Conservation (phyloP, 495 filamentous ascomycete species). For the Talaromyces ruber region DNA sequence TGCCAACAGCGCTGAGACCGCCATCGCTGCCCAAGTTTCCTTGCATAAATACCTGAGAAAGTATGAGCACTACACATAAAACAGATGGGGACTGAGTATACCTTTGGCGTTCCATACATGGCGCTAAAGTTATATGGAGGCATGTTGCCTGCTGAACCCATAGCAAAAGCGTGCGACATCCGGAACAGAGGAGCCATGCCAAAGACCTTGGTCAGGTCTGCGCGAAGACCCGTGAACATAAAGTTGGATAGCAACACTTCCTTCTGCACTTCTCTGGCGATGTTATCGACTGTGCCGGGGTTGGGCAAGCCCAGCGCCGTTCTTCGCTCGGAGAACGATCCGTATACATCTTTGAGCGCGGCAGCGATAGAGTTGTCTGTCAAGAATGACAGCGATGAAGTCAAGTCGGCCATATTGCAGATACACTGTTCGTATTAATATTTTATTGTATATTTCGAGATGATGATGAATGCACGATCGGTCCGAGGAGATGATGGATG, state of each 20-base stretch:
- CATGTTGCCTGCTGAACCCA: slow-evolving; percentile 71
- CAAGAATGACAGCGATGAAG: slow-evolving; percentile 57
- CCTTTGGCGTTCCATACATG: slow-evolving; percentile 85
- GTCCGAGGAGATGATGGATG: slow-evolving; percentile 6
- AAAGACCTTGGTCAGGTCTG: slow-evolving; percentile 92
- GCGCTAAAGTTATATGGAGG: slow-evolving; percentile 92
- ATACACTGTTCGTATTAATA: not conserved
- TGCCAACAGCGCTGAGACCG: slow-evolving; percentile 70
- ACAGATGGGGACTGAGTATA: slow-evolving; percentile 35
- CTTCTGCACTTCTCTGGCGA: slow-evolving; percentile 85
- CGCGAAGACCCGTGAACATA: slow-evolving; percentile 90
- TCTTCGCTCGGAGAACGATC: slow-evolving; percentile 75
- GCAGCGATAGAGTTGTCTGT: slow-evolving; percentile 62
- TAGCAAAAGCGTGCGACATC: slow-evolving; percentile 90
- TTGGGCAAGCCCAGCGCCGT: slow-evolving; percentile 81
- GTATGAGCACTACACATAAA: slow-evolving; percentile 3
- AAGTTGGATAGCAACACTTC: slow-evolving; percentile 91
- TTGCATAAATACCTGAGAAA: slow-evolving; percentile 81
- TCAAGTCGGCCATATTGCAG: slow-evolving; percentile 25
- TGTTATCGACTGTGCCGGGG: slow-evolving; percentile 85
- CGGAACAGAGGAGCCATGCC: slow-evolving; percentile 91
- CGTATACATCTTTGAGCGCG: slow-evolving; percentile 68
- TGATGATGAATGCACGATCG: slow-evolving; percentile 4
- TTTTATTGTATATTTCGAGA: not conserved
- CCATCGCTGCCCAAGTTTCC: slow-evolving; percentile 89